phyloP scores from a whole-genome alignment of 192 early-diverging fungal species.

The Backusella luteola region DNA sequence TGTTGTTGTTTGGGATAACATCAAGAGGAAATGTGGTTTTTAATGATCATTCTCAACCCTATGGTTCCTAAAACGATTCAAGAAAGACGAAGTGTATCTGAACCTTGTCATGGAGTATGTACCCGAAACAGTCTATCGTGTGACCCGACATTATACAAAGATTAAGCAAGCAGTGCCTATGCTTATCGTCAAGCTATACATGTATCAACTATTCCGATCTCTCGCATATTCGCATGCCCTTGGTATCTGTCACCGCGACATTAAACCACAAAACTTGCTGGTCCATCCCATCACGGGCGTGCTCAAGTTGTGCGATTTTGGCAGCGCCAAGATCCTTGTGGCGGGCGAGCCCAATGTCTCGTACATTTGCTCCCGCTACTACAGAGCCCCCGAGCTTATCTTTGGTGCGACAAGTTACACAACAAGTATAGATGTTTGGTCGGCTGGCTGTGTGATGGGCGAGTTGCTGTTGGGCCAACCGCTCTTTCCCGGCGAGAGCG shows the following conservation, averaged over 20 bases:
- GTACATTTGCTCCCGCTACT: conserved; percentile 96
- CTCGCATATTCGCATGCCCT: conserved; percentile 94
- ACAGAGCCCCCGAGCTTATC: conserved; percentile 92
- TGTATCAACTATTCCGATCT: conserved; percentile 96
- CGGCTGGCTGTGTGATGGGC: conserved; percentile 92
- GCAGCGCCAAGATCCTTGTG: conserved; percentile 90
- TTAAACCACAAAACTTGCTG: conserved; percentile 97
- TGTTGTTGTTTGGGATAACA: neutral
- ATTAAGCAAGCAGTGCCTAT: conserved; percentile 89
- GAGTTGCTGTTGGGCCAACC: conserved; percentile 90
- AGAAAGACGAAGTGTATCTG: conserved; percentile 90
- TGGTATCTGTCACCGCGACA: conserved; percentile 97
- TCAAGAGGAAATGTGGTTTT: neutral
- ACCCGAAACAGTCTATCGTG: conserved; percentile 92
- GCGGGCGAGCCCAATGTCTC: conserved; percentile 95
- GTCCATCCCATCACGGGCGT: conserved; percentile 83
- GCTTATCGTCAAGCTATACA: conserved; percentile 91
- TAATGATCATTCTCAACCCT: neutral
- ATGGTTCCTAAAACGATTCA: conserved; percentile 8
- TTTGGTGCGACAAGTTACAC: conserved; percentile 93
- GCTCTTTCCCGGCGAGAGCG: conserved; percentile 93
- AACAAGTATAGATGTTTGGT: conserved; percentile 89
- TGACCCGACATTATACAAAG: conserved; percentile 83
- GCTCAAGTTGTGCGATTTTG: conserved; percentile 96
- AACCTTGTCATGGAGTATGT: conserved; percentile 93